Percentiles rank a stretch among this genome's conserved stretches.
phyloP scores from a whole-genome alignment of 2,329 filamentous ascomycete genomes.

The Epichloe gansuensis region DNA sequence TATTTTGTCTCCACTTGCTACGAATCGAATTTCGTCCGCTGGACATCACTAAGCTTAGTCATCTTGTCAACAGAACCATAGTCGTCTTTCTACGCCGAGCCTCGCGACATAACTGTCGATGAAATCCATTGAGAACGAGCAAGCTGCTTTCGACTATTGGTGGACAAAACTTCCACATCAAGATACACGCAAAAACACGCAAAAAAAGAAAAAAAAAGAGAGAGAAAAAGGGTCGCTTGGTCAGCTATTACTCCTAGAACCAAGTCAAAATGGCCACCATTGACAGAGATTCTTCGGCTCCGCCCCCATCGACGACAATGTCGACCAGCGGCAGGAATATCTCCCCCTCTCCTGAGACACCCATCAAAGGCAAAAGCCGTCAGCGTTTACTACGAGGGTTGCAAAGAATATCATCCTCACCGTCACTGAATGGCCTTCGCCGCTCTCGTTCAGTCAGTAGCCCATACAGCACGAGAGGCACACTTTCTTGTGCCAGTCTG shows the following conservation, averaged over 20 bases:
- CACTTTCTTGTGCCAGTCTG: slow-evolving; percentile 43
- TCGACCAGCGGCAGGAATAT: slow-evolving; percentile 9
- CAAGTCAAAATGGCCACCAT: slow-evolving; percentile 1
- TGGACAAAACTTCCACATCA: not conserved
- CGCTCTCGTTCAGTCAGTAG: slow-evolving; percentile 55
- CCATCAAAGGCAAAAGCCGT: slow-evolving; percentile 49
- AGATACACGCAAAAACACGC: not conserved
- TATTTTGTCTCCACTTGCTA: not conserved
- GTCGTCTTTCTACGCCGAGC: not conserved
- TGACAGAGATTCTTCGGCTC: slow-evolving; percentile 10
- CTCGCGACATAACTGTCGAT: not conserved
- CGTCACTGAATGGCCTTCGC: slow-evolving; percentile 52
- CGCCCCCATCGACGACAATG: slow-evolving; percentile 14
- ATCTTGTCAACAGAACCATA: not conserved
- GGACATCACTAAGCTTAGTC: not conserved
- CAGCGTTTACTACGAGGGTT: slow-evolving; percentile 60
- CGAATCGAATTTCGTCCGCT: not conserved
- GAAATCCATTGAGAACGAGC: not conserved
- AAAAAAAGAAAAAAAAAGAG: not conserved
- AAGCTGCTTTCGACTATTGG: not conserved
- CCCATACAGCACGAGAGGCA: slow-evolving; percentile 45
- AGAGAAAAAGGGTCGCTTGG: not conserved
- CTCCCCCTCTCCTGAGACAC: slow-evolving; percentile 14
- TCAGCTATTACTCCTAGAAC: not conserved
- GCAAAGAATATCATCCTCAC: slow-evolving; percentile 71